These are phyloP conservation scores for Trichoderma asperellum DNA, from an alignment of 2,329 filamentous ascomycete genomes.

Conservation along the genomic window DNA sequence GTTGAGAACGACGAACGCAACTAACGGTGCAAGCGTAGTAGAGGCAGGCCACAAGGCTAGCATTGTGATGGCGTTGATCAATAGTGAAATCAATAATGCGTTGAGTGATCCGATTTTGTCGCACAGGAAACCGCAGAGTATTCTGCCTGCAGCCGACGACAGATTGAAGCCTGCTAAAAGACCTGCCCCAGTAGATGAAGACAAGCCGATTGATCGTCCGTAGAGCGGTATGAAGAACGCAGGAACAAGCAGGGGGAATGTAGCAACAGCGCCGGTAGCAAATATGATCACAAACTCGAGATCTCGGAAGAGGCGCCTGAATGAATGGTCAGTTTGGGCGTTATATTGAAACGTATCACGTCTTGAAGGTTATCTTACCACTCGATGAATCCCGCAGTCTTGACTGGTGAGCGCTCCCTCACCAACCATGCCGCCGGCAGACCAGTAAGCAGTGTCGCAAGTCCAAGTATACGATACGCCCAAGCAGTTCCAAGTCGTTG, in stretches of 20 bases:
- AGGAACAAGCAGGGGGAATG: slow-evolving; percentile 62
- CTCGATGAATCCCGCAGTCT: slow-evolving; percentile 47
- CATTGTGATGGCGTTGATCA: slow-evolving; percentile 58
- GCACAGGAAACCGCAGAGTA: slow-evolving; percentile 55
- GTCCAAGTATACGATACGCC: slow-evolving; percentile 55
- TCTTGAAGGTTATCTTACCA: background rate
- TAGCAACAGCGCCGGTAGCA: slow-evolving; percentile 55
- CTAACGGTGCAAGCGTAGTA: slow-evolving; percentile 53
- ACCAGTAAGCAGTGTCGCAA: slow-evolving; percentile 55
- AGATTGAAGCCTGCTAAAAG: slow-evolving; percentile 64
- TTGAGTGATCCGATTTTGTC: slow-evolving; percentile 59
- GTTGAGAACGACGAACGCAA: slow-evolving; percentile 60
- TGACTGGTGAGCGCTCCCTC: slow-evolving; percentile 47
- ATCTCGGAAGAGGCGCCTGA: slow-evolving; percentile 52
- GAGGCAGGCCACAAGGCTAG: slow-evolving; percentile 62
- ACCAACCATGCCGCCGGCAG: slow-evolving; percentile 57
- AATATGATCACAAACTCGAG: slow-evolving; percentile 56
- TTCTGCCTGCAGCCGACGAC: slow-evolving; percentile 58
- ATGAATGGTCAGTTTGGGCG: background rate
- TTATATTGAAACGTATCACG: no score
- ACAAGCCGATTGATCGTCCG: slow-evolving; percentile 54
- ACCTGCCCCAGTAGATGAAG: slow-evolving; percentile 54
- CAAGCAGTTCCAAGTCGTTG: slow-evolving; percentile 47
- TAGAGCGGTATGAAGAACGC: slow-evolving; percentile 63
- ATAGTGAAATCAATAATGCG: slow-evolving; percentile 52